Evolutionary conservation across 1,284 basidiomycete species (phyloP).

Genomic region (Fomitopsis pinicola): DNA sequence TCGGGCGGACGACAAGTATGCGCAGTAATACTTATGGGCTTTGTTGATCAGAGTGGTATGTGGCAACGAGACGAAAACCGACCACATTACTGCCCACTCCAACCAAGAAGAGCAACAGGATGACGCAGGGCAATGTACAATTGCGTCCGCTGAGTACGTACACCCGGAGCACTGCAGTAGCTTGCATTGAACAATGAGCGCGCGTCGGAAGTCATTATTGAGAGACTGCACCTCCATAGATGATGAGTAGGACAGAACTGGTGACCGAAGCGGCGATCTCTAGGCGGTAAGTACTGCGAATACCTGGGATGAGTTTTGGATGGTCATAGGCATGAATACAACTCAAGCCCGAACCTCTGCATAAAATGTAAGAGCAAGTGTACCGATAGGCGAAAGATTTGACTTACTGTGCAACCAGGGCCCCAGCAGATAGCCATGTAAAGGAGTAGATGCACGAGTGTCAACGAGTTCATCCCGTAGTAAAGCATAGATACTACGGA

Average conservation of each 20-base stretch:
- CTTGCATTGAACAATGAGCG: no score
- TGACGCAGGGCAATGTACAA: background rate
- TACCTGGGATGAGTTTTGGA: background rate
- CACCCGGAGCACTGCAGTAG: background rate
- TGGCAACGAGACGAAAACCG: background rate
- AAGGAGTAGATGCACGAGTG: background rate
- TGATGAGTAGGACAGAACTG: no score
- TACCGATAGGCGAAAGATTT: background rate
- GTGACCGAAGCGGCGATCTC: background rate
- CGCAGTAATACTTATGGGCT: background rate
- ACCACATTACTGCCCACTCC: background rate
- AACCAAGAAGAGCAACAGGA: background rate
- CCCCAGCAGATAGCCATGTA: background rate
- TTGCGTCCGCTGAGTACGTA: background rate
- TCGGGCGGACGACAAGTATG: background rate
- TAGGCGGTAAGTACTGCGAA: background rate
- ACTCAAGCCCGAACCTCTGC: background rate
- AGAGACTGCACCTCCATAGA: background rate
- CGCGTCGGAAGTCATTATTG: background rate
- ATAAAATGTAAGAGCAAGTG: background rate
- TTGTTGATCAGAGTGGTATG: background rate
- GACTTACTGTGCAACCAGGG: background rate
- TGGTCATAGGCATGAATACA: background rate
- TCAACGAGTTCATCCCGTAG: background rate
- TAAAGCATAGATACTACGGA: background rate